Evolutionary conservation across 2,329 filamentous ascomycete species (phyloP).

Genomic region (Thielaviopsis populi): DNA sequence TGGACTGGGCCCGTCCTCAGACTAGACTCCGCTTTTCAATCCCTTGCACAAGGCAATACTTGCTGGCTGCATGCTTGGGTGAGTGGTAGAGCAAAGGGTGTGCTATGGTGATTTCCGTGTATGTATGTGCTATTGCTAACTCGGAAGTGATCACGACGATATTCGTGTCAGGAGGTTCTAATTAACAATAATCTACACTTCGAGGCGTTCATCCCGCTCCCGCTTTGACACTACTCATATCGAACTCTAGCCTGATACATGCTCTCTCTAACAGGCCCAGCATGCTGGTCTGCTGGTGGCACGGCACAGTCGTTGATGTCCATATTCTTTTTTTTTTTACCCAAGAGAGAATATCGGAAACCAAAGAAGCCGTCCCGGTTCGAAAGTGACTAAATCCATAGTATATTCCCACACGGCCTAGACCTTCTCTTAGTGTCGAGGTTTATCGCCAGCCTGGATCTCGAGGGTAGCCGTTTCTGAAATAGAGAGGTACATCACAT

Average conservation of each 20-base stretch:
- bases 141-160: neutral
- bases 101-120: neutral
- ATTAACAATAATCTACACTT: neutral
- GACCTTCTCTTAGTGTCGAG: neutral
- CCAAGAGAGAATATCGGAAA: neutral
- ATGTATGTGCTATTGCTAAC: neutral
- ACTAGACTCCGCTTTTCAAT: neutral
- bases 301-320: neutral
- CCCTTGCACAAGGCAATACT: neutral
- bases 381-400: neutral
- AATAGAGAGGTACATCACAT: neutral
- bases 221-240: neutral
- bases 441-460: neutral
- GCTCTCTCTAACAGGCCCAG: neutral
- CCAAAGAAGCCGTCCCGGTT: neutral
- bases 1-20: neutral
- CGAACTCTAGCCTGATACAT: neutral
- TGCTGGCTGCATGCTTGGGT: neutral
- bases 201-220: neutral
- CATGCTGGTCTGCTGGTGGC: neutral
- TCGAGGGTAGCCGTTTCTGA: neutral
- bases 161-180: neutral
- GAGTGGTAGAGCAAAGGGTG: neutral
- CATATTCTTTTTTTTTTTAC: neutral
- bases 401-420: neutral